Evolutionary conservation across 208 protist species (phyloP).

Genomic region (Strigomonas culicis): DNA sequence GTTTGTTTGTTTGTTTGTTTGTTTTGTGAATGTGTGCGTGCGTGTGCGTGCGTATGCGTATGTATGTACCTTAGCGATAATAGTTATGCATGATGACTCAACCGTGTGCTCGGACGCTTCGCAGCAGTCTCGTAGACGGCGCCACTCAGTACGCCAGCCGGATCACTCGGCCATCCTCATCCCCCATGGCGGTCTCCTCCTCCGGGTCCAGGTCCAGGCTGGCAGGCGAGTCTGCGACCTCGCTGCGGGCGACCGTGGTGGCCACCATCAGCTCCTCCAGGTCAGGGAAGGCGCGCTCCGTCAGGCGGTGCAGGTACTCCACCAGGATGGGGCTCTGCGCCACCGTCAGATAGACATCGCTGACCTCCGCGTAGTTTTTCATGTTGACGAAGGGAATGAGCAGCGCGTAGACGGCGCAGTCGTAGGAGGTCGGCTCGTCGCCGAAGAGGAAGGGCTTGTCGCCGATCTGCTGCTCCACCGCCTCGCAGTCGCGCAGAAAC

Average conservation of each 20-base stretch:
- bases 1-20: neutral
- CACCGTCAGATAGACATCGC: conserved; percentile 13
- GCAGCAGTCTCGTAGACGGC: too few relatives aligned
- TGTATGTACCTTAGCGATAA: neutral
- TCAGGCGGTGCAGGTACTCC: conserved; percentile 22
- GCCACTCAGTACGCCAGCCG: too few relatives aligned
- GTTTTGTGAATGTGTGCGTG: neutral
- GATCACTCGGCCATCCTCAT: too few relatives aligned
- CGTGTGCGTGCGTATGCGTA: neutral
- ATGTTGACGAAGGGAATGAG: conserved; percentile 20
- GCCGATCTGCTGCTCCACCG: conserved; percentile 22
- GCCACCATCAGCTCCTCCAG: conserved; percentile 16
- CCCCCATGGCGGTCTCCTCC: too few relatives aligned
- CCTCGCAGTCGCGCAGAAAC: conserved; percentile 21
- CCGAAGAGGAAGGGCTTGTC: conserved; percentile 22
- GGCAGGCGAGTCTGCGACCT: conserved; percentile 11
- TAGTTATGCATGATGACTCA: too few relatives aligned
- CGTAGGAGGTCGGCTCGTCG: conserved; percentile 13
- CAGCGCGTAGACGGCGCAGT: conserved; percentile 21
- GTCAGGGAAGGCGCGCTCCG: conserved; percentile 26
- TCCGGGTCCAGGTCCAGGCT: too few relatives aligned
- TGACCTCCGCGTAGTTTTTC: conserved; percentile 21
- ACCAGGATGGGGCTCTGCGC: conserved; percentile 18
- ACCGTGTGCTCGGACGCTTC: too few relatives aligned
- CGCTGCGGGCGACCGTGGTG: conserved; percentile 12